A percentile compares a stretch with the other conserved stretches of the same genome.
phyloP scores from a whole-genome alignment of 129 eudicot genomes.

The Arctium minus region DNA sequence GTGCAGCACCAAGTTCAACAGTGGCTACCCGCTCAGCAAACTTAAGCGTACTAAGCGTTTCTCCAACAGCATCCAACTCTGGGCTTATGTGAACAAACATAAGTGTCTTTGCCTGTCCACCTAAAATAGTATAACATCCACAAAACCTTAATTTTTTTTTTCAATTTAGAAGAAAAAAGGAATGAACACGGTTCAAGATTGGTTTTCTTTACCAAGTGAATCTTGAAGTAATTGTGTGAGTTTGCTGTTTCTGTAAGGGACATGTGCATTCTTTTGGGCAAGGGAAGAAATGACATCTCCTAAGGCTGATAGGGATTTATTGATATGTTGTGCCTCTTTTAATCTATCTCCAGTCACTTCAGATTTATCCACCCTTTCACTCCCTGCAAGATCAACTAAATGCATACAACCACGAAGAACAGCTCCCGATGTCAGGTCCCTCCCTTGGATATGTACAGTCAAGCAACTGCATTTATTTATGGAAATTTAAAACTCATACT shows the following conservation, averaged over 20 bases:
- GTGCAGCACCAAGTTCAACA: constrained; percentile 97
- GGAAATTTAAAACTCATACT: not conserved
- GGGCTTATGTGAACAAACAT: constrained; percentile 99
- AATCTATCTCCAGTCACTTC: constrained; percentile 94
- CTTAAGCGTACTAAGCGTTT: constrained; percentile 92
- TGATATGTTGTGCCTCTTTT: constrained; percentile 96
- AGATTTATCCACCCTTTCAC: constrained; percentile 96
- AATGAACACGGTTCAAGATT: not conserved
- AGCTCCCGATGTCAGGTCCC: constrained; percentile 76
- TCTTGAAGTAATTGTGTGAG: constrained; percentile 96
- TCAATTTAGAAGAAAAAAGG: not conserved
- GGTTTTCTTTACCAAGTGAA: constrained; percentile 67
- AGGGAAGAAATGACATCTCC: constrained; percentile 96
- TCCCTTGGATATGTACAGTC: constrained; percentile 97
- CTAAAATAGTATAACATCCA: constrained; percentile 26
- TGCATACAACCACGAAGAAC: constrained; percentile 93
- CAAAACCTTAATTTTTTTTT: not conserved
- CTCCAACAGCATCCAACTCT: constrained; percentile 89
- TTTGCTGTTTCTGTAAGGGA: constrained; percentile 92
- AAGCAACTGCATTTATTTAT: constrained; percentile 63
- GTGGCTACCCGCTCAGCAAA: constrained; percentile 96
- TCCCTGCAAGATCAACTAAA: constrained; percentile 96
- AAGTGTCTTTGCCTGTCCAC: constrained; percentile 96
- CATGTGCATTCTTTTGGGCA: constrained; percentile 88
- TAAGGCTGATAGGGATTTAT: constrained; percentile 83